Percentiles rank a stretch among this genome's conserved stretches.
Conservation (phyloP, 257 asterid species). For the Gardenia jasminoides region DNA sequence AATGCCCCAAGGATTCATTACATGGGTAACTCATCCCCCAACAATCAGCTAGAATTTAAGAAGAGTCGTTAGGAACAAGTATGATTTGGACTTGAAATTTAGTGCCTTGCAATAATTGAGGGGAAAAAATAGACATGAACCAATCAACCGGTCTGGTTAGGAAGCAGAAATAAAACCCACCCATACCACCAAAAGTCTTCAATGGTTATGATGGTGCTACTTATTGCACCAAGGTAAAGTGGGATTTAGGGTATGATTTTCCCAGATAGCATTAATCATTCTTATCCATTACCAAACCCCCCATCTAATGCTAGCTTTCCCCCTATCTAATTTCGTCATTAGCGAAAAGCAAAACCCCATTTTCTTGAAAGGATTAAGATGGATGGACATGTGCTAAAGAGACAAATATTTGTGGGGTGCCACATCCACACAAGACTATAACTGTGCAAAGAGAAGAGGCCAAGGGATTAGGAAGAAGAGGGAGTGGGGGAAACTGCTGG, state of each 20-base stretch:
- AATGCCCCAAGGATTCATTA: neutral
- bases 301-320: constrained; percentile 17
- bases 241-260: neutral
- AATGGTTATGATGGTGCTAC: neutral
- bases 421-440: neutral
- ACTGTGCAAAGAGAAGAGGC: neutral
- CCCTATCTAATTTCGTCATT: constrained; percentile 30
- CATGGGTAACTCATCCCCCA: neutral
- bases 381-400: constrained; percentile 4
- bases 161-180: neutral
- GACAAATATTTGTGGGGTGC: constrained; percentile 13
- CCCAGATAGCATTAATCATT: constrained; percentile 13
- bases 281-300: constrained; percentile 28
- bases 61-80: neutral
- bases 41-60: neutral
- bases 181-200: neutral
- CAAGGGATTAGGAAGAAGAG: neutral
- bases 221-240: neutral
- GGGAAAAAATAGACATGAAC: neutral
- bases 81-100: neutral
- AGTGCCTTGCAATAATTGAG: constrained; percentile 9
- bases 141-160: neutral
- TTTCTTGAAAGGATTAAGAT: neutral
- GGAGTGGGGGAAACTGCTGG: neutral
- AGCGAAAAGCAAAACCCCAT: neutral